phyloP scores from a whole-genome alignment of 1,284 basidiomycete genomes.

The Moesziomyces sp. region DNA sequence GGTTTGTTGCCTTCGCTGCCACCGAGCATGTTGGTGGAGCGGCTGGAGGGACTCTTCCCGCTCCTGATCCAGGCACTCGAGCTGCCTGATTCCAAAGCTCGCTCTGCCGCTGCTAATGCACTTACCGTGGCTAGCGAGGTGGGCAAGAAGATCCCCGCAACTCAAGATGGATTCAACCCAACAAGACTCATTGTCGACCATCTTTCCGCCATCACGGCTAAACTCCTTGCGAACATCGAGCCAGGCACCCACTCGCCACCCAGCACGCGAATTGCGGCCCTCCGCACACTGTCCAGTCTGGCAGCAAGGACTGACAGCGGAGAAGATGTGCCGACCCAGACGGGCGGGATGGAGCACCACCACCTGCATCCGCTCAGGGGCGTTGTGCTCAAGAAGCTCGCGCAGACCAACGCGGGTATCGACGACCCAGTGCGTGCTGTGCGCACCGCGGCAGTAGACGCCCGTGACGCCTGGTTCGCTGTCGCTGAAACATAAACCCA shows the following conservation, averaged over 20 bases:
- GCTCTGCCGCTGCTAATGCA: conserved; percentile 82
- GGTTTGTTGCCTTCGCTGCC: conserved; percentile 84
- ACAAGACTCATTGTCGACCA: conserved; percentile 21
- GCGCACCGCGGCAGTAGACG: conserved; percentile 57
- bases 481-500: conserved; percentile 20
- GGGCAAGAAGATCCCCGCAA: conserved; percentile 63
- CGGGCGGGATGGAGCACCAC: conserved; percentile 24
- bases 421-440: conserved; percentile 58
- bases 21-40: conserved; percentile 70
- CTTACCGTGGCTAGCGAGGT: conserved; percentile 76
- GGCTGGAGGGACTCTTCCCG: conserved; percentile 78
- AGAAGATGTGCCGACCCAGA: conserved; percentile 71
- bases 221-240: conserved; percentile 36
- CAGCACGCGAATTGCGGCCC: conserved; percentile 79
- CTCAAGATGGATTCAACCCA: conserved; percentile 4
- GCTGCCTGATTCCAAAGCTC: conserved; percentile 78
- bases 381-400: conserved; percentile 79
- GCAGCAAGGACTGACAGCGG: conserved; percentile 81
- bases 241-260: conserved; percentile 51
- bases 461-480: conserved; percentile 56
- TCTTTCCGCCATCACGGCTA: conserved; percentile 35
- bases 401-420: conserved; percentile 54
- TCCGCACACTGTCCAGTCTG: conserved; percentile 81
- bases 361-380: conserved; percentile 26
- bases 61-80: conserved; percentile 86